A percentile compares a stretch with the other conserved stretches of the same genome.
Evolutionary conservation across 176 grass and related monocot species (phyloP).

Genomic region (Leersia perrieri): DNA sequence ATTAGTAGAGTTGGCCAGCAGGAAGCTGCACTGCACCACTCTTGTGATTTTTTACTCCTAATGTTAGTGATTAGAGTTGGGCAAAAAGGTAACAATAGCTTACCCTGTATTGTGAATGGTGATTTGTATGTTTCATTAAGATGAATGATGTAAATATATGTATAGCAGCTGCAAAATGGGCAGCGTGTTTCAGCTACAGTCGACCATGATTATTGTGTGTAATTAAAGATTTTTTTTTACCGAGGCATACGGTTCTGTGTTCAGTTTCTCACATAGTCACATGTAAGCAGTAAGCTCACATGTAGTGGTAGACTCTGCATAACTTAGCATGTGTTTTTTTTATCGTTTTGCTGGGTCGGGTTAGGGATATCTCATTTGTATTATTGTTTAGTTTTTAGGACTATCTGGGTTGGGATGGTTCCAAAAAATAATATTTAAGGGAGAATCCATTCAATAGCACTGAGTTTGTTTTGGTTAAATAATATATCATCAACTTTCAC

Average conservation of each 20-base stretch:
- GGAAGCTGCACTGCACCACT: conserved; percentile 30
- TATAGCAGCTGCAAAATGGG: background rate
- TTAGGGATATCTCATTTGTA: no score
- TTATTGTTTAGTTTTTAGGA: no score
- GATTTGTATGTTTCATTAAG: conserved; percentile 14
- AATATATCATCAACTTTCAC: no score
- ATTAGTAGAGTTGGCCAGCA: conserved; percentile 20
- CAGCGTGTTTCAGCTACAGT: background rate
- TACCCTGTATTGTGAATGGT: background rate
- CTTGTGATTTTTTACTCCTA: background rate
- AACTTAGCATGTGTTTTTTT: background rate
- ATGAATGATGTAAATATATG: background rate
- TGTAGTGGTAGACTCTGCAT: background rate
- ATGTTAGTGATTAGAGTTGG: conserved; percentile 11
- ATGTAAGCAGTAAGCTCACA: background rate
- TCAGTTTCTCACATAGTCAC: background rate
- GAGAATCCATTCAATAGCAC: no score
- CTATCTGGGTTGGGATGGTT: no score
- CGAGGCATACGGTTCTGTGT: background rate
- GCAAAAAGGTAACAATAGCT: background rate
- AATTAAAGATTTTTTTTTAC: background rate
- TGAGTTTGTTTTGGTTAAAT: no score
- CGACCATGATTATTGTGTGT: background rate
- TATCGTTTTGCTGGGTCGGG: no score
- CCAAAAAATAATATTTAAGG: no score